phyloP scores from a whole-genome alignment of 805 yeast genomes.

The Clavispora carvajalis region DNA sequence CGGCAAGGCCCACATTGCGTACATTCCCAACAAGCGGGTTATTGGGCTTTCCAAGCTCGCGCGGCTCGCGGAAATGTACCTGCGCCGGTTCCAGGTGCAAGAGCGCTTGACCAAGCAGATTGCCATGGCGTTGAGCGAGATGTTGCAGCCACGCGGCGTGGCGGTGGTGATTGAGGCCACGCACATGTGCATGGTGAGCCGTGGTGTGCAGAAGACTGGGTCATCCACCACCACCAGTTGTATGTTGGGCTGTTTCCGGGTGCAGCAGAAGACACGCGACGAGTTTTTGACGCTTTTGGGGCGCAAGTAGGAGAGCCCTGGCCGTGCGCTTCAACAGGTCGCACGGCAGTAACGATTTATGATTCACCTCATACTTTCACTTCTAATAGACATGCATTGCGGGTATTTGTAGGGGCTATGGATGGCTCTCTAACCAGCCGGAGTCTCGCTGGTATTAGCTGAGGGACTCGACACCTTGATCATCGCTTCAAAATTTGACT shows the following conservation, averaged over 20 bases:
- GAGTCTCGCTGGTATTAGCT: no score
- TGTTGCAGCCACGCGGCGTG: conserved; percentile 90
- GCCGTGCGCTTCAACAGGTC: conserved; percentile 1
- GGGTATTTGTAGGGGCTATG: neutral
- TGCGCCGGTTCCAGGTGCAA: conserved; percentile 95
- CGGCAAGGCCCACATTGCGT: conserved; percentile 97
- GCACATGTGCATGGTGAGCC: conserved; percentile 98
- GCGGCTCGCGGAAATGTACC: conserved; percentile 92
- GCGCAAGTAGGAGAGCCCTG: conserved; percentile 36
- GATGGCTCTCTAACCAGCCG: no score
- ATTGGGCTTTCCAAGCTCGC: conserved; percentile 92
- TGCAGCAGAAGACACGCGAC: conserved; percentile 91
- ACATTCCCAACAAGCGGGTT: conserved; percentile 90
- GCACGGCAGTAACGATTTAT: conserved; percentile 5
- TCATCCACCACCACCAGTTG: conserved; percentile 92
- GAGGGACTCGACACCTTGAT: no score
- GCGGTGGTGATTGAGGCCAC: conserved; percentile 98
- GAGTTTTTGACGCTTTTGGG: conserved; percentile 83
- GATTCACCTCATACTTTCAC: conserved; percentile 15
- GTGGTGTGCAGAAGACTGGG: conserved; percentile 96
- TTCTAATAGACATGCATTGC: conserved; percentile 5
- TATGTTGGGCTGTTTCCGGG: conserved; percentile 94
- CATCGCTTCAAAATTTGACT: no score
- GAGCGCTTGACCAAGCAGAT: conserved; percentile 95
- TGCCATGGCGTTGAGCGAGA: conserved; percentile 91